A percentile compares a stretch with the other conserved stretches of the same genome.
phyloP scores from a whole-genome alignment of 371 early-diverging fungal species.

The Dichotomocladium elegans region DNA sequence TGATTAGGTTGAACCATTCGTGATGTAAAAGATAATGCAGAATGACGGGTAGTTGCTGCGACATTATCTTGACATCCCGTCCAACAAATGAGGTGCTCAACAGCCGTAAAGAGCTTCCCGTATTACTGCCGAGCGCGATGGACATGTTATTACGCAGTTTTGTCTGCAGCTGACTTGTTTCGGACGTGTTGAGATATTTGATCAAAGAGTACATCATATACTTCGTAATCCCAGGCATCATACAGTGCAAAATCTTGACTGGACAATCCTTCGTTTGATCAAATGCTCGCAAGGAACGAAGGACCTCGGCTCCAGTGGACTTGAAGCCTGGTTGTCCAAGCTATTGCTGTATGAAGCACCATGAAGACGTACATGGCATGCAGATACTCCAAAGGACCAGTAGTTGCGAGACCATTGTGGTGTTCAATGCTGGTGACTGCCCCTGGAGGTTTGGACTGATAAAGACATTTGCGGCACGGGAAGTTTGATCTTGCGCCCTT shows the following conservation, averaged over 20 bases:
- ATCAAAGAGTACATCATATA: background rate
- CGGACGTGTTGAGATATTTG: background rate
- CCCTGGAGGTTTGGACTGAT: background rate
- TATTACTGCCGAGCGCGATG: background rate
- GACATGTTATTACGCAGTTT: background rate
- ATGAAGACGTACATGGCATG: background rate
- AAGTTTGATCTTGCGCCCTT: background rate
- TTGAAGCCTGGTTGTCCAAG: background rate
- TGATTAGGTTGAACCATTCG: background rate
- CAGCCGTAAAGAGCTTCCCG: background rate
- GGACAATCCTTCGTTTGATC: background rate
- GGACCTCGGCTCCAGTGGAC: background rate
- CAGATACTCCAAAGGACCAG: background rate
- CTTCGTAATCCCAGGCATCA: background rate
- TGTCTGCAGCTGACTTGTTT: background rate
- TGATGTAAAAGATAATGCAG: background rate
- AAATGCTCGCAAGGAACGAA: background rate
- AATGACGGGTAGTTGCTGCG: background rate
- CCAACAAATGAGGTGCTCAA: constrained; percentile 1
- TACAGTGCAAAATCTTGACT: background rate
- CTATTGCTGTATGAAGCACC: background rate
- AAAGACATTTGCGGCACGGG: background rate
- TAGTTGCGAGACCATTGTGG: background rate
- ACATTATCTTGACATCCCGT: background rate
- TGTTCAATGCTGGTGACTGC: background rate